Percentiles rank a stretch among this genome's conserved stretches.
These are phyloP conservation scores for Fusarium sp. DNA, from an alignment of 2,329 filamentous ascomycete species.

Conservation along the genomic window DNA sequence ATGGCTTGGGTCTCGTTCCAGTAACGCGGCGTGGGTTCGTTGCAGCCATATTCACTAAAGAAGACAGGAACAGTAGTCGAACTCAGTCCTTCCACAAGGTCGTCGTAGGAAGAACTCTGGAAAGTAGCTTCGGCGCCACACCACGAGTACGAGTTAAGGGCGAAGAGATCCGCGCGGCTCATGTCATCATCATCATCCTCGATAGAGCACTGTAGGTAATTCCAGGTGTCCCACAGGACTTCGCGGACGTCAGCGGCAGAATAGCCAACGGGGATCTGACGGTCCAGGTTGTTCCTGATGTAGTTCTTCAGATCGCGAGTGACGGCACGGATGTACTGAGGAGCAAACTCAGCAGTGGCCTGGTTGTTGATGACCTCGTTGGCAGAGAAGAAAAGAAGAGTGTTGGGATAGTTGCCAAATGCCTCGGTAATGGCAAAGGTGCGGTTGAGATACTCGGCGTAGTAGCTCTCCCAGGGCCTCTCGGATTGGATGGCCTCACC, in stretches of 20 bases:
- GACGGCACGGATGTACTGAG: conserved; percentile 77
- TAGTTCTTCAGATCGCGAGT: conserved; percentile 85
- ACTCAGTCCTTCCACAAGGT: conserved; percentile 71
- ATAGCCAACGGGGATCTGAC: conserved; percentile 79
- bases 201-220: conserved; percentile 75
- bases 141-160: conserved; percentile 78
- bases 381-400: conserved; percentile 77
- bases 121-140: conserved; percentile 70
- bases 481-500: conserved; percentile 65
- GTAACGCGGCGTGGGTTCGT: conserved; percentile 72
- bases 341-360: conserved; percentile 65
- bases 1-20: conserved; percentile 80
- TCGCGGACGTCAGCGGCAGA: conserved; percentile 81
- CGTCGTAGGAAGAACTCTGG: conserved; percentile 68
- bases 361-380: conserved; percentile 81
- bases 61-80: conserved; percentile 76
- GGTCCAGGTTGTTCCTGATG: conserved; percentile 74
- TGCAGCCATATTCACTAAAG: conserved; percentile 86
- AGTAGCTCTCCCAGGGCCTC: conserved; percentile 68
- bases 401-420: conserved; percentile 73
- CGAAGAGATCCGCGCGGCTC: conserved; percentile 77
- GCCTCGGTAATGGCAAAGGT: conserved; percentile 73
- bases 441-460: conserved; percentile 68
- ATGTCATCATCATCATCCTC: conserved; percentile 63
- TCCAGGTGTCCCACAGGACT: conserved; percentile 77